Evolutionary conservation across 2,329 filamentous ascomycete genomes (phyloP), one percentile per base, ranked within the genome.

Genomic region (Penicillium sp.): DNA sequence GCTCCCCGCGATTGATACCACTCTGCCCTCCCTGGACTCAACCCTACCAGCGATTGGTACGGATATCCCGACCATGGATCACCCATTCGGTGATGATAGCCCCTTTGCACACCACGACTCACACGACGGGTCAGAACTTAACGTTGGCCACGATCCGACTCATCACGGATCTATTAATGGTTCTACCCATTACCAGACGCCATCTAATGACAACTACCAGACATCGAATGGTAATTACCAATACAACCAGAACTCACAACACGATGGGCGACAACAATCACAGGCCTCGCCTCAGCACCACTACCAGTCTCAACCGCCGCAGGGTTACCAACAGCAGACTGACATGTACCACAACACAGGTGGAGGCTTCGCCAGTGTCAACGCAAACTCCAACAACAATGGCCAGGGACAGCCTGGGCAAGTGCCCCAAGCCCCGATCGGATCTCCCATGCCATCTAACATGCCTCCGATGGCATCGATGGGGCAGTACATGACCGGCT

Each of bases 401-500:
- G 53, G 54, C n/a, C 70, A 71, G 55, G 68, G 68, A 42, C 73
- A 76, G 57, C 65, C 66, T n/a, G 73, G 72, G 33, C 76, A 77
- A 59, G 68, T 75, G 12, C 76, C 73, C 15, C 77, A 79, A 60
- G 73, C 76, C 37, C 73, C 76, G 13, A 85, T 85, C 75, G 82
- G 80, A 64, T 85, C 85, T 37, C 82, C 84, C 15, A 76, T 85
- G 65, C 83, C 83, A 47, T 67, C 71, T 44, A 68, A 64, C 56
- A 71, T 73, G 65, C 83, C 84, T 58, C 80, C 84, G 17, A 83
- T 83, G 74, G 78, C 81, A 58, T 80, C 80, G 53, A 84, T 85
- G 79, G 79, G 79, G 42, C 85, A 86, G 73, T 87, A 87, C 68
- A 81, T 82, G 75, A 81, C 82, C 49, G 73, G 72, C 8, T 77